These are phyloP conservation scores for Annulohypoxylon truncatum DNA, from an alignment of 2,329 filamentous ascomycete genomes.

Conservation along the genomic window DNA sequence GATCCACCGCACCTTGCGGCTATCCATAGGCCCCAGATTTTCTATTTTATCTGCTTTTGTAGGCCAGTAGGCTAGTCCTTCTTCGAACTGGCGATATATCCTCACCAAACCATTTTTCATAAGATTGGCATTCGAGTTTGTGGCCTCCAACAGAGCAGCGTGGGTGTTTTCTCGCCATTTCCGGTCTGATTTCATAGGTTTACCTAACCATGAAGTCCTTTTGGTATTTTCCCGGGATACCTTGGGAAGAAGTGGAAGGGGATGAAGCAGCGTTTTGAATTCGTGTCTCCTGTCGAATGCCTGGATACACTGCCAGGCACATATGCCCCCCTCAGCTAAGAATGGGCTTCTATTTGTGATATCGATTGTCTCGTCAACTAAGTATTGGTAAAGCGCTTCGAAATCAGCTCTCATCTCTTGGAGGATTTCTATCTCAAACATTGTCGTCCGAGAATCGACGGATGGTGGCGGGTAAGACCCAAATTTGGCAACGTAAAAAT, in stretches of 20 bases:
- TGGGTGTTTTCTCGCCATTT: conserved; percentile 63
- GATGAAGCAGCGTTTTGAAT: conserved; percentile 70
- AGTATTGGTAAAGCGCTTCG: conserved; percentile 74
- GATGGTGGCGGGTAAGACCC: conserved; percentile 77
- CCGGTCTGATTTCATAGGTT: conserved; percentile 56
- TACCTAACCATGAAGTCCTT: conserved; percentile 57
- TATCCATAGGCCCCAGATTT: conserved; percentile 71
- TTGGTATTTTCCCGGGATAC: conserved; percentile 42
- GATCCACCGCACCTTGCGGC: conserved; percentile 82
- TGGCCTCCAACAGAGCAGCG: conserved; percentile 64
- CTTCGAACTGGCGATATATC: conserved; percentile 78
- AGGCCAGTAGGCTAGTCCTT: conserved; percentile 62
- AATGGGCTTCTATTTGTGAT: conserved; percentile 62
- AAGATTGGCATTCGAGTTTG: conserved; percentile 57
- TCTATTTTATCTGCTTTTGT: conserved; percentile 66
- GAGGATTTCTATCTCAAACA: conserved; percentile 70
- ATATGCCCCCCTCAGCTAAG: conserved; percentile 73
- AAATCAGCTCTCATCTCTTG: conserved; percentile 76
- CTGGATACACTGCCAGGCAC: conserved; percentile 74
- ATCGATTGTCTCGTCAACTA: conserved; percentile 72
- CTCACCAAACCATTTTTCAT: conserved; percentile 69
- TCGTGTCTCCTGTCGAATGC: conserved; percentile 73
- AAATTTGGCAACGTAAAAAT: conserved; percentile 73
- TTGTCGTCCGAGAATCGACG: conserved; percentile 53
- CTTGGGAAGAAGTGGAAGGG: conserved; percentile 74